phyloP scores from a whole-genome alignment of 257 asterid genomes.

The Anisodus acutangulus region DNA sequence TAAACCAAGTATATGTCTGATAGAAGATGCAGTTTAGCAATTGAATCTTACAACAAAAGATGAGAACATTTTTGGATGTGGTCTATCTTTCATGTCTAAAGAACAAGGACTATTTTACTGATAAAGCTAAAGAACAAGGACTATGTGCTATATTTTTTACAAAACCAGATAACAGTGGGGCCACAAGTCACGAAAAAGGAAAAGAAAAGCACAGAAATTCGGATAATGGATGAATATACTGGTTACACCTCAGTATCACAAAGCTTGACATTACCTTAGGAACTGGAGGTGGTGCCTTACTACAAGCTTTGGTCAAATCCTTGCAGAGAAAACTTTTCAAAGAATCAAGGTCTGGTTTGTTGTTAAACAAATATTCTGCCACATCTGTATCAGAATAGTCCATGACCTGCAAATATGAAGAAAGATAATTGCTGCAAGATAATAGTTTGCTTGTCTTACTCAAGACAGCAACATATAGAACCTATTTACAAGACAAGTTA shows the following conservation, averaged over 20 bases:
- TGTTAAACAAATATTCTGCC: conserved; percentile 80
- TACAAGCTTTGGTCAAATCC: conserved; percentile 88
- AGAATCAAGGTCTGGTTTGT: conserved; percentile 64
- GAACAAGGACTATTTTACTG: neutral
- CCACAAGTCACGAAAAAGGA: neutral
- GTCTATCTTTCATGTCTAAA: conserved; percentile 4
- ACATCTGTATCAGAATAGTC: conserved; percentile 95
- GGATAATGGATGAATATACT: neutral
- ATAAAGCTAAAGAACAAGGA: conserved; percentile 19
- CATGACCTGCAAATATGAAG: conserved; percentile 66
- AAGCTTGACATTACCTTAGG: conserved; percentile 68
- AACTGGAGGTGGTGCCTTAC: conserved; percentile 79
- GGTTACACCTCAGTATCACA: conserved; percentile 5
- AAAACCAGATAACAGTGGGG: conserved; percentile 8
- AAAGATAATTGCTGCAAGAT: conserved; percentile 11
- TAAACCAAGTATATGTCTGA: neutral
- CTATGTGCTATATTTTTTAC: neutral
- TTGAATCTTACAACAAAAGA: neutral
- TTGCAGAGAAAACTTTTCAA: conserved; percentile 70
- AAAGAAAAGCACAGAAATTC: neutral
- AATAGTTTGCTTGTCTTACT: conserved; percentile 3
- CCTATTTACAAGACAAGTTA: conserved; percentile 10
- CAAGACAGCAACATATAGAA: conserved; percentile 1
- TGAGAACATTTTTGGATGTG: neutral
- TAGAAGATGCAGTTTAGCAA: neutral